A percentile compares a stretch with the other conserved stretches of the same genome.
Evolutionary conservation across 2,329 filamentous ascomycete genomes (phyloP).

Genomic region (Colletotrichum horii): DNA sequence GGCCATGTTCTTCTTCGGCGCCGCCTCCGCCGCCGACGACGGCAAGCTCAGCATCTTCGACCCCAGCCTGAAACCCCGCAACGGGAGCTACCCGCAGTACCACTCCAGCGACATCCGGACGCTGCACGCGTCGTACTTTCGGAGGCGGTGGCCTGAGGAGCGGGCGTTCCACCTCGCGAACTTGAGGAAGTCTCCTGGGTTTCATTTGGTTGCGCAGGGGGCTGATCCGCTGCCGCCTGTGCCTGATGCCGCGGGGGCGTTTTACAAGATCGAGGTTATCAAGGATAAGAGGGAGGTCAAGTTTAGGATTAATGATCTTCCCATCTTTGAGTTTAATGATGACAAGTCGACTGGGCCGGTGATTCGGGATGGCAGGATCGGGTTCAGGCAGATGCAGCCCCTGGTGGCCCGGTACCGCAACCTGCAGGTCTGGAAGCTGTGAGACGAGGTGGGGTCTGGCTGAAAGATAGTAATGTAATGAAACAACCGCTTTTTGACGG

Average conservation of each 20-base stretch:
- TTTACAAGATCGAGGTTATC: constrained; percentile 33
- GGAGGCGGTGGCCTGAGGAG: constrained; percentile 31
- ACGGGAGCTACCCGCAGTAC: constrained; percentile 27
- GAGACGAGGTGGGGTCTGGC: neutral
- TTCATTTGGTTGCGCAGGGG: constrained; percentile 30
- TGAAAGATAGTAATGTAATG: neutral
- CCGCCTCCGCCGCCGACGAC: constrained; percentile 28
- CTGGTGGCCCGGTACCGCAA: constrained; percentile 33
- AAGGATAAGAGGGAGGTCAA: constrained; percentile 32
- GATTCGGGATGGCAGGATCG: constrained; percentile 29
- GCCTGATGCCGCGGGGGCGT: constrained; percentile 30
- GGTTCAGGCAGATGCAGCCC: constrained; percentile 34
- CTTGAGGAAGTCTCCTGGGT: constrained; percentile 34
- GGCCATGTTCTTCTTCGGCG: constrained; percentile 39
- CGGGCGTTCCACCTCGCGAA: constrained; percentile 33
- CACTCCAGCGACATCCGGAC: constrained; percentile 26
- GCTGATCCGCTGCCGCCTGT: constrained; percentile 34
- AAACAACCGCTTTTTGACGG: no score
- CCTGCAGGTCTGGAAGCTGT: constrained; percentile 33
- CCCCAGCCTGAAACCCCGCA: constrained; percentile 27
- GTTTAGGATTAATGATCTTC: constrained; percentile 32
- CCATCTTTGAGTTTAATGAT: constrained; percentile 32
- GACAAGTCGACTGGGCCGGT: constrained; percentile 32
- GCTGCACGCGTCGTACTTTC: constrained; percentile 26
- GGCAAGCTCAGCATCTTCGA: constrained; percentile 30